phyloP scores from a whole-genome alignment of 768 basidiomycete genomes.

The Suillus alpinus region DNA sequence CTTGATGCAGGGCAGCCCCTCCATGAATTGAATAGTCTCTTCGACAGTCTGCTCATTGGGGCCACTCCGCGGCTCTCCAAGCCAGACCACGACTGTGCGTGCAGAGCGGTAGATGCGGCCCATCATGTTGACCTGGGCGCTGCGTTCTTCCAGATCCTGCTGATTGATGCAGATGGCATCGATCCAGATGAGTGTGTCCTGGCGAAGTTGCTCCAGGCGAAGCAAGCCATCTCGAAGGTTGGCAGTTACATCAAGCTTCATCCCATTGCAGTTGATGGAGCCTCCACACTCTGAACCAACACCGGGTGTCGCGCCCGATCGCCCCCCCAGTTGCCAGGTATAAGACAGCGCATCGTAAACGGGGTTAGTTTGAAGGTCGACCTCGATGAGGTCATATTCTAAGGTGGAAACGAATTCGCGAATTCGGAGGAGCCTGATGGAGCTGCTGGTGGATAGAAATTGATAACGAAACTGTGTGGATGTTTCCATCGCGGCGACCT shows the following conservation, averaged over 20 bases:
- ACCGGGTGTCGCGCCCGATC: not conserved
- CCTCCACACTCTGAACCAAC: not conserved
- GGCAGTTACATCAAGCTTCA: not conserved
- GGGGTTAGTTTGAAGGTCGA: not conserved
- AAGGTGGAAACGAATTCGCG: not conserved
- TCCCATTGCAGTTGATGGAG: not conserved
- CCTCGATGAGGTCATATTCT: not conserved
- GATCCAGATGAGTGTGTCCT: slow-evolving; percentile 4
- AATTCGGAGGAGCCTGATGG: not conserved
- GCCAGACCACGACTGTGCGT: slow-evolving; percentile 5
- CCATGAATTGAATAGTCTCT: not conserved
- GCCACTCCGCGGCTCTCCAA: not conserved
- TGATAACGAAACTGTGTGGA: not conserved
- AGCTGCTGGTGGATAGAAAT: not conserved
- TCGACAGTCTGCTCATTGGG: not conserved
- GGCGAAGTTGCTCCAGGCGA: not conserved
- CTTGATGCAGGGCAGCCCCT: not conserved
- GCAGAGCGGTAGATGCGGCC: slow-evolving; percentile 3
- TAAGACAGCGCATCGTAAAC: slow-evolving; percentile 6
- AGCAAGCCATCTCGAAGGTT: not conserved
- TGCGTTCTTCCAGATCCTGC: slow-evolving; percentile 5
- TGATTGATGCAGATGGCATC: slow-evolving; percentile 11
- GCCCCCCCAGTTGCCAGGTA: slow-evolving; percentile 1
- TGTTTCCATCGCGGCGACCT: not conserved
- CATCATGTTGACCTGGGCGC: slow-evolving; percentile 7